These are phyloP conservation scores for Chrysanthemum seticuspe DNA, from an alignment of 129 eudicot species.

Conservation along the genomic window DNA sequence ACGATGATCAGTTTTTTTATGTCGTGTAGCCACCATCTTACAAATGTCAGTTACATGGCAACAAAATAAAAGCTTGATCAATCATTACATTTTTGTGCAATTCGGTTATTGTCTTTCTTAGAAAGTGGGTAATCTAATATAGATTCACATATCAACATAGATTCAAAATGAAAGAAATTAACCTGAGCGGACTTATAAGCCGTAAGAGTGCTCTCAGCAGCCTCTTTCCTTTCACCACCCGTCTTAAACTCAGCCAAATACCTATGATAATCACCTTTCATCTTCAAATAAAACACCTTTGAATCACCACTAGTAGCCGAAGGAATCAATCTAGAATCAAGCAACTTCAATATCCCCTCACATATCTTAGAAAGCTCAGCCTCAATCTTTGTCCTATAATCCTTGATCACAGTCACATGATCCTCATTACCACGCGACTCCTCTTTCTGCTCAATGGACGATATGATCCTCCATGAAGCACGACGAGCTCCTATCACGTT, in stretches of 20 bases:
- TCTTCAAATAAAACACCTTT: slow-evolving; percentile 64
- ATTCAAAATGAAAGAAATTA: neutral
- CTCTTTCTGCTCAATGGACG: slow-evolving; percentile 65
- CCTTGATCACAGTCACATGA: slow-evolving; percentile 54
- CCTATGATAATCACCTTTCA: slow-evolving; percentile 71
- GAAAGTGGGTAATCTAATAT: neutral
- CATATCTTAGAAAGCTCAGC: slow-evolving; percentile 52
- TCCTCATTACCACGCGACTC: slow-evolving; percentile 60
- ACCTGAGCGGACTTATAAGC: slow-evolving; percentile 78
- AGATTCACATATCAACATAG: neutral
- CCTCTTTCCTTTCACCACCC: slow-evolving; percentile 60
- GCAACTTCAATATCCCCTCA: slow-evolving; percentile 57
- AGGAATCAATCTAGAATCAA: slow-evolving; percentile 48
- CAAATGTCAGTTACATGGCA: no score
- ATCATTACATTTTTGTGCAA: no score
- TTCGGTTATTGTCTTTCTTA: no score
- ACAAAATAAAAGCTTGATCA: no score
- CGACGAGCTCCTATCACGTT: slow-evolving; percentile 68
- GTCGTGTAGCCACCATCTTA: no score
- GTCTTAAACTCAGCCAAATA: slow-evolving; percentile 62
- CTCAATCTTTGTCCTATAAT: slow-evolving; percentile 58
- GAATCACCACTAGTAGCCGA: slow-evolving; percentile 51
- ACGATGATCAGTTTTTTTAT: no score
- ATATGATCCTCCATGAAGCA: slow-evolving; percentile 67
- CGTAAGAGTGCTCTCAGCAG: slow-evolving; percentile 65